Evolutionary conservation across 768 basidiomycete species (phyloP).

Genomic region (Artomyces pyxidatus): DNA sequence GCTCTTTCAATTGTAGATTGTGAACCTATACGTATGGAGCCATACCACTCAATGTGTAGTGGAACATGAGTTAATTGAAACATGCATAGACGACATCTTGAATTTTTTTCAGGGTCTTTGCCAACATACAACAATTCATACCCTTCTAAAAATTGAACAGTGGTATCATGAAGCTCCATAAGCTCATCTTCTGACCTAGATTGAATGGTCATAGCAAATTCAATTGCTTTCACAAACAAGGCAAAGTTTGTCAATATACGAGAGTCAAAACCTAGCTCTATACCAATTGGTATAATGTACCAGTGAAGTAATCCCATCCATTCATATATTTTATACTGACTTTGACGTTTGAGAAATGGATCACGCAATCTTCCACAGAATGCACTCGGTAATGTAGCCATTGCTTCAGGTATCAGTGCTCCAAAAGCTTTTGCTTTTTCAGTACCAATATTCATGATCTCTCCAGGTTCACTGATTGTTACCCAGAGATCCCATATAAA

Average conservation of each 20-base stretch:
- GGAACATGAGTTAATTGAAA: background rate
- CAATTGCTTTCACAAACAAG: background rate
- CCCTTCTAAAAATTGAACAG: background rate
- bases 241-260: conserved; percentile 10
- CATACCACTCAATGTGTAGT: conserved; percentile 27
- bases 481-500: background rate
- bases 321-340: background rate
- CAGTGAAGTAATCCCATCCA: background rate
- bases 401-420: background rate
- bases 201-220: background rate
- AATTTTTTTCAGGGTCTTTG: background rate
- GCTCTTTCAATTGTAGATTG: background rate
- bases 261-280: background rate
- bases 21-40: conserved; percentile 24
- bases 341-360: background rate
- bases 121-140: background rate
- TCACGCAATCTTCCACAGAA: background rate
- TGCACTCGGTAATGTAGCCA: background rate
- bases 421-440: background rate
- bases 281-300: background rate
- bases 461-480: background rate
- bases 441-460: background rate
- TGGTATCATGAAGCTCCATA: background rate
- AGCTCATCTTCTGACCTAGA: background rate
- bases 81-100: background rate